Base-by-base conservation (phyloP, 2,329 filamentous ascomycete genomes). In the Cladophialophora immunda region DNA sequence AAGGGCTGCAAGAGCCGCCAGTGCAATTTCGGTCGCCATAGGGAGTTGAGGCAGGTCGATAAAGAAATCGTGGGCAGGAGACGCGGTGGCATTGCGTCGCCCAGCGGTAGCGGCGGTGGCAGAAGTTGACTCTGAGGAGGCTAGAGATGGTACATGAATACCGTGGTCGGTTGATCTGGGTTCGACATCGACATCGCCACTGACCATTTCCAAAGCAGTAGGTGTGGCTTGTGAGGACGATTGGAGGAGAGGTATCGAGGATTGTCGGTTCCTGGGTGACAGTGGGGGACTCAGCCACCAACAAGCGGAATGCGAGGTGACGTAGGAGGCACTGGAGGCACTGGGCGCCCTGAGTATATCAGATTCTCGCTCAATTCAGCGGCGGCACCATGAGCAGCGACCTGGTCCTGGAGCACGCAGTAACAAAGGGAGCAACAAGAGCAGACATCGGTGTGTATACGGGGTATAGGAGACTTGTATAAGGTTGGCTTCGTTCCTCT, bases 1-100 rank as follows among this genome's bases (percentile, higher is more conserved):
- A 4, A 94, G 81, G 74, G 91, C 92, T 73, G 92, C 90, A 78
- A 94, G 80, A 4, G 90, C 88, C 0, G 88, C 86, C 66, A 92
- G 87, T 25, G 90, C 88, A 58, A 78, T 76, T 38, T 74, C 72
- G 36, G 73, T 68, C 11, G 68, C 64, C 34, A 62, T 61, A 15
- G 73, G 62, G 15, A 62, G 41, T 3, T 58, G 69, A 17, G 72
- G 68, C 3, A 70, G 55, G 19, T 72, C 62, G 58, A 73, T 64
- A 27, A 70, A 67, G 41, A 66, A 58, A 15, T 38, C 54, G 19
- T 59, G 52, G 15, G 58, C 27, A 25, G 50, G n/a, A n/a, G 47
- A n/a, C 6, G 58, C 13, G 9, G 25, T 53, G 32, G 32, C 63
- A 61, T 57, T 19, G 52, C 38, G 55, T 15, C 8, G 11, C 34